phyloP scores from a whole-genome alignment of 345 rosid genomes.

The Eucalyptus sp. region DNA sequence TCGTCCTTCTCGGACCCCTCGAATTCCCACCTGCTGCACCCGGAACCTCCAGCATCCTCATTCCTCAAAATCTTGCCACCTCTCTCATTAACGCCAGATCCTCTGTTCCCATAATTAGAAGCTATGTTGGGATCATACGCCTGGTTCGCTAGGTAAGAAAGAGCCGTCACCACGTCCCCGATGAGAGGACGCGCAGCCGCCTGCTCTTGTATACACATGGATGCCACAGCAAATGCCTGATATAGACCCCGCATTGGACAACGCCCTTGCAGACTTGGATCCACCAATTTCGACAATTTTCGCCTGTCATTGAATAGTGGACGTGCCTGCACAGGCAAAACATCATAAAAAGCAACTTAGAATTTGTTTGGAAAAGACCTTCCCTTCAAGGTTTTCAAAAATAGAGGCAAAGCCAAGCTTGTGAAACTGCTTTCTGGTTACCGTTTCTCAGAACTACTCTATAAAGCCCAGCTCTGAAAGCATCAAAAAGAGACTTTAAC shows the following conservation, averaged over 20 bases:
- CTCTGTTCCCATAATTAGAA: constrained; percentile 7
- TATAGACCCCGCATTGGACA: constrained; percentile 80
- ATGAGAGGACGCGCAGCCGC: constrained; percentile 91
- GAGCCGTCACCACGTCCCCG: constrained; percentile 88
- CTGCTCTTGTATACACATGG: constrained; percentile 95
- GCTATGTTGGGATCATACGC: constrained; percentile 39
- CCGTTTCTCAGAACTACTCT: neutral
- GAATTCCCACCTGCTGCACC: constrained; percentile 43
- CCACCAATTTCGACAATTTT: constrained; percentile 65
- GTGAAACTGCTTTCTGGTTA: neutral
- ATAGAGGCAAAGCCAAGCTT: neutral
- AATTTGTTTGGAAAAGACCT: neutral
- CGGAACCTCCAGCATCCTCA: constrained; percentile 57
- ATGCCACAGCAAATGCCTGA: constrained; percentile 95
- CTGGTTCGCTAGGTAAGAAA: constrained; percentile 85
- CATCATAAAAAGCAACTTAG: neutral
- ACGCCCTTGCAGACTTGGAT: constrained; percentile 63
- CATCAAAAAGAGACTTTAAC: neutral
- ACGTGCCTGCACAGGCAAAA: constrained; percentile 46
- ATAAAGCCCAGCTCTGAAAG: neutral
- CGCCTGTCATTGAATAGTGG: constrained; percentile 76
- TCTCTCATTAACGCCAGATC: constrained; percentile 29
- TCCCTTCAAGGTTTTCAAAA: neutral
- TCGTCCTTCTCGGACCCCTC: constrained; percentile 88
- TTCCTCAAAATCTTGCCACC: constrained; percentile 36